Evolutionary conservation across 768 basidiomycete genomes (phyloP).

Genomic region (Rickenella mellea): DNA sequence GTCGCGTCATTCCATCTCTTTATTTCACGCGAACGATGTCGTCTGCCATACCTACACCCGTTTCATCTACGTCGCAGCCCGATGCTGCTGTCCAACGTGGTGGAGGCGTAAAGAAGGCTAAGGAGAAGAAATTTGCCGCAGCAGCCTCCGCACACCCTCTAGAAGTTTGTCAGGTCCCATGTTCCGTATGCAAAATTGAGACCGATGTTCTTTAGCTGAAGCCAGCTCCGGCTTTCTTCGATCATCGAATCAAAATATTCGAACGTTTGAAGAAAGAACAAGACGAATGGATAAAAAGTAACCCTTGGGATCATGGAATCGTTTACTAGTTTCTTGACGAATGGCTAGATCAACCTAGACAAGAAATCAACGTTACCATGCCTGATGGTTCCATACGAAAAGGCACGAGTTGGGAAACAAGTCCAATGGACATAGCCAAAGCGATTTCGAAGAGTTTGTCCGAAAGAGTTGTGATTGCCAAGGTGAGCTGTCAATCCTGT

Average conservation of each 20-base stretch:
- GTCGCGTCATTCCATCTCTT: too few species aligned
- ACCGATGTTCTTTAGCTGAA: slow-evolving; percentile 40
- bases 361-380: slow-evolving; percentile 76
- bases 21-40: neutral
- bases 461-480: slow-evolving; percentile 87
- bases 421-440: slow-evolving; percentile 85
- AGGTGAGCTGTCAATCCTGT: slow-evolving; percentile 39
- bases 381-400: slow-evolving; percentile 79
- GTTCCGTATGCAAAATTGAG: neutral
- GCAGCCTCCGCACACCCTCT: slow-evolving; percentile 3
- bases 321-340: neutral
- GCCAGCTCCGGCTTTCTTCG: slow-evolving; percentile 82
- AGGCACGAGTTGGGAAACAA: slow-evolving; percentile 90
- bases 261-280: slow-evolving; percentile 79
- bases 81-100: slow-evolving; percentile 35
- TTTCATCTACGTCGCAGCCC: slow-evolving; percentile 46
- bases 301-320: slow-evolving; percentile 10
- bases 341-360: slow-evolving; percentile 61
- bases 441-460: slow-evolving; percentile 79
- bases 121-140: slow-evolving; percentile 4
- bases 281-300: slow-evolving; percentile 72
- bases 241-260: slow-evolving; percentile 83
- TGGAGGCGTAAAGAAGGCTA: slow-evolving; percentile 1
- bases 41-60: slow-evolving; percentile 15
- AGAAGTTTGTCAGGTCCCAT: slow-evolving; percentile 3